phyloP scores from a whole-genome alignment of 176 grass and related monocot species.

The Oryza officinalis region DNA sequence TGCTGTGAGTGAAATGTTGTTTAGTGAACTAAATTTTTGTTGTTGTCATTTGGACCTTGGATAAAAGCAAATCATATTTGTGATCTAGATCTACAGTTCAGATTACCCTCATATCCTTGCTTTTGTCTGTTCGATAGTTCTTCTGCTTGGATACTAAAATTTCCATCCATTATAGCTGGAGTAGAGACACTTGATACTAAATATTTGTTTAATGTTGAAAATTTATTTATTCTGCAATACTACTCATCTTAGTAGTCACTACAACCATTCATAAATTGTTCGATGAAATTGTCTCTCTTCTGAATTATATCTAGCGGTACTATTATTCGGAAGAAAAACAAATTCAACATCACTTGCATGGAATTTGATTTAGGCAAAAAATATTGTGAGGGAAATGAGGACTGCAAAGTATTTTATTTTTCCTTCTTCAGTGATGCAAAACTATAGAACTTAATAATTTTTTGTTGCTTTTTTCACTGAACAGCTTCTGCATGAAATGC shows the following conservation, averaged over 20 bases:
- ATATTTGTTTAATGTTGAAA: background rate
- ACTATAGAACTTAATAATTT: background rate
- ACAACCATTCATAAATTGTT: background rate
- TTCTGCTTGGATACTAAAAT: background rate
- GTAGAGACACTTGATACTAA: background rate
- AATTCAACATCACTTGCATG: background rate
- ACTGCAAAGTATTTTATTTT: background rate
- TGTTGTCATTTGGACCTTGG: background rate
- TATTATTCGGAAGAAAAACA: no score
- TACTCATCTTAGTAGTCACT: background rate
- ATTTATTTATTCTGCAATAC: background rate
- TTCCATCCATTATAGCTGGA: no score
- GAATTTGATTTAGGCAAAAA: background rate
- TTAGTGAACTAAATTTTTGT: background rate
- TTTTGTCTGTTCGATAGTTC: background rate
- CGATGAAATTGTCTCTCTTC: background rate
- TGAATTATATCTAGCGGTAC: background rate
- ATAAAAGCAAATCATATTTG: background rate
- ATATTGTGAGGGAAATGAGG: background rate
- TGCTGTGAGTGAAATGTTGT: background rate
- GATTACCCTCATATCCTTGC: background rate
- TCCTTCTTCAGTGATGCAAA: background rate
- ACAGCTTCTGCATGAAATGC: slow-evolving; percentile 92
- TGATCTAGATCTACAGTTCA: background rate
- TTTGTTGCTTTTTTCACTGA: slow-evolving; percentile 1